phyloP scores from a whole-genome alignment of 371 early-diverging fungal species.

The Funneliformis caledonium region DNA sequence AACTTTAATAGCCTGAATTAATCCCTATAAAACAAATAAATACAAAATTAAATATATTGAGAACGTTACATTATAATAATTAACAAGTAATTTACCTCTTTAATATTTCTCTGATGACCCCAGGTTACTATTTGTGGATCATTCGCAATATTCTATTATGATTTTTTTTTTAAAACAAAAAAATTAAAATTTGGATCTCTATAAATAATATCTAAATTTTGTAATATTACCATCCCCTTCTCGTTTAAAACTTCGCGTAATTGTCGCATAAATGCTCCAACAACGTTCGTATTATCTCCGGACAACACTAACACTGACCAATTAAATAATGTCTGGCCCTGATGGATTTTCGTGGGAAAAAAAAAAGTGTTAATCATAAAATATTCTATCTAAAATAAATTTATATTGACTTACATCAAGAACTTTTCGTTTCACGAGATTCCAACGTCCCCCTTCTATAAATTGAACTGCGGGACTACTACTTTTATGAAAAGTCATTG shows the following conservation, averaged over 20 bases:
- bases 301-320: not conserved
- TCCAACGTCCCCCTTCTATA: not conserved
- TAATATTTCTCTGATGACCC: not conserved
- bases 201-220: not conserved
- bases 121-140: not conserved
- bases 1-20: not conserved
- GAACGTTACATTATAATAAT: not conserved
- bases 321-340: not conserved
- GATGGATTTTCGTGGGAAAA: not conserved
- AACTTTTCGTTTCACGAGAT: not conserved
- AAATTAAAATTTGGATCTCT: not conserved
- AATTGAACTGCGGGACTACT: not conserved
- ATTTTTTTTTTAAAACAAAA: not conserved
- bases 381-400: not conserved
- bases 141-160: not conserved
- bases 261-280: not conserved
- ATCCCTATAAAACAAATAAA: not conserved
- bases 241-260: not conserved
- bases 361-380: not conserved
- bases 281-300: no score
- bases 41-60: slow-evolving; percentile 3
- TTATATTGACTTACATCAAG: not conserved
- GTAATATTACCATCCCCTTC: slow-evolving; percentile 17
- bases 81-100: not conserved
- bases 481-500: slow-evolving; percentile 70